These are phyloP conservation scores for Saitozyma sp. DNA, from an alignment of 768 basidiomycete genomes.

Conservation along the genomic window DNA sequence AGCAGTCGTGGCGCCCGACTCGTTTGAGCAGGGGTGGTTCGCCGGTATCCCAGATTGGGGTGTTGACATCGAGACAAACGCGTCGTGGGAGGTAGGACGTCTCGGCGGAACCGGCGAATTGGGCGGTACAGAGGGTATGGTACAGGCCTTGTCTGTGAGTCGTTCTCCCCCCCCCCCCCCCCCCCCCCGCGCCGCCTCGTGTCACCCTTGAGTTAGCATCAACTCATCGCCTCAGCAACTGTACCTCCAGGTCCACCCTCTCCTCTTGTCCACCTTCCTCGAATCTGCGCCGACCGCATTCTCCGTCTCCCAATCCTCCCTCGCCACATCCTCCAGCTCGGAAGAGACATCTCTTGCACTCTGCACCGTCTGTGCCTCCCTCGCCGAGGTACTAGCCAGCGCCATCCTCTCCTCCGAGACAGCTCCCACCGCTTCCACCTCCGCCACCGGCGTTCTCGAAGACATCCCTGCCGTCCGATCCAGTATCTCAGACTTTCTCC, in stretches of 20 bases:
- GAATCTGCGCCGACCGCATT: conserved; percentile 84
- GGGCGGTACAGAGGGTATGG: neutral
- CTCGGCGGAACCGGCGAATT: conserved; percentile 14
- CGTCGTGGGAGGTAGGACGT: conserved; percentile 35
- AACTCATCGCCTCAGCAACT: conserved; percentile 53
- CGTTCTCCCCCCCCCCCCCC: neutral
- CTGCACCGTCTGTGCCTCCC: conserved; percentile 37
- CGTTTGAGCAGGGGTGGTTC: conserved; percentile 19
- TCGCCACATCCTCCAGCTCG: conserved; percentile 7
- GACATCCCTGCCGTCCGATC: conserved; percentile 27
- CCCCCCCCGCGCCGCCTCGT: neutral
- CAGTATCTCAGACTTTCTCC: conserved; percentile 57
- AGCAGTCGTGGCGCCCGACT: neutral
- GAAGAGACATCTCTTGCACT: conserved; percentile 37
- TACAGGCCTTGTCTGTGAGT: conserved; percentile 30
- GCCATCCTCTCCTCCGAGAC: conserved; percentile 19
- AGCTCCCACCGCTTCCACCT: neutral
- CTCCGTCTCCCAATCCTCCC: conserved; percentile 57
- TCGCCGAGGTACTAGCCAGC: conserved; percentile 37
- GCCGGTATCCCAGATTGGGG: conserved; percentile 7
- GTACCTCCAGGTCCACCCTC: conserved; percentile 71
- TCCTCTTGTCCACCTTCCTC: conserved; percentile 77
- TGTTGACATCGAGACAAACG: conserved; percentile 5
- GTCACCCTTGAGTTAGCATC: neutral
- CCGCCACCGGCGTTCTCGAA: neutral